These are phyloP conservation scores for Chrysanthemum seticuspe DNA, from an alignment of 129 eudicot genomes.

Conservation along the genomic window DNA sequence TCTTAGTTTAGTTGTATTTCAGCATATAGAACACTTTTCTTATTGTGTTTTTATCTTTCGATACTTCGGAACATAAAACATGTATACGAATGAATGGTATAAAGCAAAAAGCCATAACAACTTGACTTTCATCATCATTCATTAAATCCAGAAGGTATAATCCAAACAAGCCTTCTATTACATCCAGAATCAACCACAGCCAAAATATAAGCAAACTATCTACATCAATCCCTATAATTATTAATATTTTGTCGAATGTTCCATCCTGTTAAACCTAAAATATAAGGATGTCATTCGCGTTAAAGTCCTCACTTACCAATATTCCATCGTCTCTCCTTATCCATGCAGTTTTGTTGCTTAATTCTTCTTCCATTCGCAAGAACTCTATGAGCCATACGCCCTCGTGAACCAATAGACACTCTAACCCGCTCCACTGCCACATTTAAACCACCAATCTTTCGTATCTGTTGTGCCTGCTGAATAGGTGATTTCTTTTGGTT, in stretches of 20 bases:
- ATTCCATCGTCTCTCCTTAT: constrained; percentile 94
- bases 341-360: constrained; percentile 62
- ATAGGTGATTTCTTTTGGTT: constrained; percentile 49
- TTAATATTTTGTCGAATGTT: background rate
- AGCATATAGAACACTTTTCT: no score
- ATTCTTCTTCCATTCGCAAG: constrained; percentile 59
- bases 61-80: no score
- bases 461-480: constrained; percentile 36
- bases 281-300: background rate
- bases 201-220: constrained; percentile 26
- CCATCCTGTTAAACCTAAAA: constrained; percentile 10
- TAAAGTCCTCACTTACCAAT: constrained; percentile 45
- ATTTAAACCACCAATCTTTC: constrained; percentile 56
- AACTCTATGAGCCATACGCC: constrained; percentile 58
- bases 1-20: no score
- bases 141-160: background rate
- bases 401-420: constrained; percentile 81
- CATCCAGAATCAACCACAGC: constrained; percentile 23
- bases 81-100: background rate
- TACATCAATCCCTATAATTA: constrained; percentile 24
- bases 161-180: constrained; percentile 11
- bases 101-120: background rate
- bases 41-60: no score
- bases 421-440: constrained; percentile 84
- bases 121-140: background rate